These are phyloP conservation scores for Suillus subalutaceus DNA, from an alignment of 768 basidiomycete genomes.

Conservation along the genomic window DNA sequence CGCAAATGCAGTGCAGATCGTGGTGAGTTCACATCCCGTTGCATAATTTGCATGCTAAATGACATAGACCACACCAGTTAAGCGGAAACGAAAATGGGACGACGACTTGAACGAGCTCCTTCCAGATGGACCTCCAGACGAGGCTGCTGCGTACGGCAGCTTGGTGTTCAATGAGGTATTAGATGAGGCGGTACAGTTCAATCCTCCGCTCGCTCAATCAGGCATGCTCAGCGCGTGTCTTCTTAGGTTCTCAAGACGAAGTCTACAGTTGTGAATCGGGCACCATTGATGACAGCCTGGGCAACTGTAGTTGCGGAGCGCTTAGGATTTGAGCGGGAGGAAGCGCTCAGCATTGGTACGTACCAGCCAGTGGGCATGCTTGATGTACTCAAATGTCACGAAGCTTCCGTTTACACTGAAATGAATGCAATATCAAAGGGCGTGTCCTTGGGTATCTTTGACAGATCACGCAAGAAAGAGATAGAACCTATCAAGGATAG, in stretches of 20 bases:
- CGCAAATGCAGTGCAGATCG: constrained; percentile 28
- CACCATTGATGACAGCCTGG: constrained; percentile 96
- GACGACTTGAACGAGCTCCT: constrained; percentile 60
- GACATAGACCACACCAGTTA: constrained; percentile 46
- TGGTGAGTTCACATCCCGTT: constrained; percentile 28
- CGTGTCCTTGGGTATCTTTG: constrained; percentile 77
- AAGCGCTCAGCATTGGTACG: constrained; percentile 89
- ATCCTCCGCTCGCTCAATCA: background rate
- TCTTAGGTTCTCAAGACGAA: constrained; percentile 61
- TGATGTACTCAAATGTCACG: constrained; percentile 4
- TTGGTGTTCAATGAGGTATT: constrained; percentile 74
- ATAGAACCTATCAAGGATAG: constrained; percentile 58
- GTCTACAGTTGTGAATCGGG: constrained; percentile 78
- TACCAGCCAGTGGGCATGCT: constrained; percentile 7
- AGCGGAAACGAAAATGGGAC: constrained; percentile 50
- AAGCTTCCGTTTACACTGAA: constrained; percentile 92
- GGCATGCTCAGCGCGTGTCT: constrained; percentile 9
- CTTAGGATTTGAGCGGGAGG: constrained; percentile 84
- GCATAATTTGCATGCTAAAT: constrained; percentile 4
- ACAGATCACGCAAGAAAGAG: constrained; percentile 53
- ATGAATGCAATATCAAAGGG: constrained; percentile 90
- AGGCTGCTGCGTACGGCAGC: constrained; percentile 51
- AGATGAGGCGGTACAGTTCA: constrained; percentile 51
- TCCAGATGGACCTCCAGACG: constrained; percentile 52
- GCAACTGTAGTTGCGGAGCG: constrained; percentile 82